A percentile compares a stretch with the other conserved stretches of the same genome.
Conservation (phyloP, 179 eudicot genomes). For the Silene coronaria region DNA sequence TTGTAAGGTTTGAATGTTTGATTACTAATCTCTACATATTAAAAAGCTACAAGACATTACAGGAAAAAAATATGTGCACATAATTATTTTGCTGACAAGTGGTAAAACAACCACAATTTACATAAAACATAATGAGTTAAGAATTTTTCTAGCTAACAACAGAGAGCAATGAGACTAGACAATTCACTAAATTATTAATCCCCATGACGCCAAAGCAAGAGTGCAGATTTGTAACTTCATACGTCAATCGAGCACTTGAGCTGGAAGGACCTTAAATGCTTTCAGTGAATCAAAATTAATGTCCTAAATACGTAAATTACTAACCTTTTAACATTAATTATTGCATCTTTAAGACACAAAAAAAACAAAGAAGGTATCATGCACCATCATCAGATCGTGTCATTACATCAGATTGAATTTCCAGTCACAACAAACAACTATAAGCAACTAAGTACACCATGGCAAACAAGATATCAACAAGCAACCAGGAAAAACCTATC, state of each 20-base stretch:
- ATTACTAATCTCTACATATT: background rate
- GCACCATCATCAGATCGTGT: too few relatives aligned
- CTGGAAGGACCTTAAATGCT: too few relatives aligned
- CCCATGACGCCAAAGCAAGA: too few relatives aligned
- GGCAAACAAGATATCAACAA: too few relatives aligned
- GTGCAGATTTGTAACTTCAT: too few relatives aligned
- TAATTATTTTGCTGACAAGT: background rate
- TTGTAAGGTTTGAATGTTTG: background rate
- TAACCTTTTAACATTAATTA: background rate
- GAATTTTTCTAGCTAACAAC: background rate
- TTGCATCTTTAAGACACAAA: background rate
- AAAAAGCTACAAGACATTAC: background rate
- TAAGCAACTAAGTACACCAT: background rate
- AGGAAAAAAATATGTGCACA: background rate
- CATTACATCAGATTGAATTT: background rate
- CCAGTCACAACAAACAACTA: background rate
- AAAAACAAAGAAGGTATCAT: background rate
- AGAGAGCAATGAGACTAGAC: background rate
- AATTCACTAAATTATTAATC: background rate
- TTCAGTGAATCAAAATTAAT: too few relatives aligned
- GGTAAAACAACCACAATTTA: background rate
- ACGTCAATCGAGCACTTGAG: too few relatives aligned
- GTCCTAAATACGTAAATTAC: background rate
- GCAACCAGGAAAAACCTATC: too few relatives aligned
- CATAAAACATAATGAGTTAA: background rate